Evolutionary conservation across 345 rosid species (phyloP).

Genomic region (Brassica juncea): DNA sequence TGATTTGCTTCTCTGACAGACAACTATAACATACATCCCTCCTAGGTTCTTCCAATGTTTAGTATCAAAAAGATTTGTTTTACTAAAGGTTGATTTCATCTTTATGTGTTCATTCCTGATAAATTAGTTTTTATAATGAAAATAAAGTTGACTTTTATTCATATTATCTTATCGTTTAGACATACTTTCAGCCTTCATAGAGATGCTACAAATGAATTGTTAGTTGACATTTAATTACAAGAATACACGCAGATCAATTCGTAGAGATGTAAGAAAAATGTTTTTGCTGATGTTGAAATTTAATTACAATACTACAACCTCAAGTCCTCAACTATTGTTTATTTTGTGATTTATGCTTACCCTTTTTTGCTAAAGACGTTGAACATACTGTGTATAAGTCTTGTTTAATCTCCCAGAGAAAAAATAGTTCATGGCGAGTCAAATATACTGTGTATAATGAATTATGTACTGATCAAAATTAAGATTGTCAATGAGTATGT

Average conservation of each 20-base stretch:
- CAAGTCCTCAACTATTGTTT: neutral
- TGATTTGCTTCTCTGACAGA: conserved; percentile 37
- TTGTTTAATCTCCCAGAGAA: neutral
- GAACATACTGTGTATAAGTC: neutral
- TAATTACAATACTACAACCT: neutral
- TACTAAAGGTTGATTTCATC: neutral
- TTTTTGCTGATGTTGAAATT: neutral
- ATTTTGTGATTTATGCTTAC: neutral
- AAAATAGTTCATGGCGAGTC: neutral
- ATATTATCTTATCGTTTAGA: neutral
- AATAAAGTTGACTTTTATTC: conserved; percentile 22
- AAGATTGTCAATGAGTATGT: neutral
- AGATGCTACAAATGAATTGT: neutral
- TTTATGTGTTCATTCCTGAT: neutral
- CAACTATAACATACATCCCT: conserved; percentile 39
- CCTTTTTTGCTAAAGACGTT: neutral
- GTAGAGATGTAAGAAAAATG: neutral
- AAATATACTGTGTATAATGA: neutral
- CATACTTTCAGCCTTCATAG: conserved; percentile 7
- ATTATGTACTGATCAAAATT: neutral
- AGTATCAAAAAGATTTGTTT: neutral
- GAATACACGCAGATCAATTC: neutral
- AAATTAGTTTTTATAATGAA: neutral
- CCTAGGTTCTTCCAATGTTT: conserved; percentile 7
- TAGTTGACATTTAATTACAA: conserved; percentile 20